Evolutionary conservation across 805 yeast species (phyloP).

Genomic region (Metahyphopichia silvanorum): DNA sequence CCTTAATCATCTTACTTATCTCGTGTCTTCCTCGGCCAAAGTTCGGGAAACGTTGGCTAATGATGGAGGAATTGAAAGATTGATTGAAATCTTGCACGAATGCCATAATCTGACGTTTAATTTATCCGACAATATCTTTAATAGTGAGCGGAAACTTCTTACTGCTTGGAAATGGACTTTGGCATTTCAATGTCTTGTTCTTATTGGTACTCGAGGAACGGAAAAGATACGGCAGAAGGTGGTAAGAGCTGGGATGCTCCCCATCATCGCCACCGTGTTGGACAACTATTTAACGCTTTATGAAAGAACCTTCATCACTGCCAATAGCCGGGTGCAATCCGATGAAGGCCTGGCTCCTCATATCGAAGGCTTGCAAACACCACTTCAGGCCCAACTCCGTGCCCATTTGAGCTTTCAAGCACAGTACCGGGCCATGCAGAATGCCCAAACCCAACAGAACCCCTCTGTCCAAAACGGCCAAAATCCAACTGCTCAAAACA

Average conservation of each 20-base stretch:
- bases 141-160: slow-evolving; percentile 46
- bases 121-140: slow-evolving; percentile 27
- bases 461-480: too few relatives aligned
- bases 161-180: slow-evolving; percentile 98
- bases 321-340: slow-evolving; percentile 8
- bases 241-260: slow-evolving; percentile 88
- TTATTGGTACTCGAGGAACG: slow-evolving; percentile 90
- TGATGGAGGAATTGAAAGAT: slow-evolving; percentile 91
- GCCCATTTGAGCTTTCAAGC: neutral
- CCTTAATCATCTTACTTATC: slow-evolving; percentile 81
- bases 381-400: slow-evolving; percentile 2
- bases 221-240: slow-evolving; percentile 81
- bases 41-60: slow-evolving; percentile 84
- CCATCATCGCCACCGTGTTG: slow-evolving; percentile 84
- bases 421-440: too few relatives aligned
- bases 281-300: slow-evolving; percentile 70
- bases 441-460: too few relatives aligned
- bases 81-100: slow-evolving; percentile 80
- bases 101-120: slow-evolving; percentile 49
- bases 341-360: neutral
- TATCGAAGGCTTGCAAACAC: slow-evolving; percentile 4
- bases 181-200: slow-evolving; percentile 87
- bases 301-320: slow-evolving; percentile 36
- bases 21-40: slow-evolving; percentile 80
- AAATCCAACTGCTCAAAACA: too few relatives aligned